These are phyloP conservation scores for Chlamydomonas incerta DNA, from an alignment of 139 green algal genomes.

Conservation along the genomic window DNA sequence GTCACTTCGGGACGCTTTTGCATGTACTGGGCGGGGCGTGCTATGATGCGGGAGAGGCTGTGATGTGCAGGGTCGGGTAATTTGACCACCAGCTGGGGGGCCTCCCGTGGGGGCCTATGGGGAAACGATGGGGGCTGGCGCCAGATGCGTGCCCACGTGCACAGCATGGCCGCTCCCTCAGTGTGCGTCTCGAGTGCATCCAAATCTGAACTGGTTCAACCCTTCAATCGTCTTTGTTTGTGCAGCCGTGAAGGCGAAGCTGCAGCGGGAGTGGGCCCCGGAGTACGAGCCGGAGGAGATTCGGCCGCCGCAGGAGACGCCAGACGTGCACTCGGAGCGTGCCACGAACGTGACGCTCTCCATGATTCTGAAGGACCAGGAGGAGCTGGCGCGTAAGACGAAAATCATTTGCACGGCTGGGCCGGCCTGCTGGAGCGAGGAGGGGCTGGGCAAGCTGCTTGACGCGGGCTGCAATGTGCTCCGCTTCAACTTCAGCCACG, in stretches of 20 bases:
- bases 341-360: conserved; percentile 64
- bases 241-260: conserved; percentile 52
- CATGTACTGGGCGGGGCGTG: too few relatives aligned
- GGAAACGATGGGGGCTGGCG: too few relatives aligned
- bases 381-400: conserved; percentile 69
- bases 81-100: too few relatives aligned
- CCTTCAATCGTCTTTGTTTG: too few relatives aligned
- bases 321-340: conserved; percentile 62
- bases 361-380: conserved; percentile 60
- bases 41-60: too few relatives aligned
- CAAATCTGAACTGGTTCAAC: too few relatives aligned
- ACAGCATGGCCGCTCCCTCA: background rate
- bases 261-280: conserved; percentile 55
- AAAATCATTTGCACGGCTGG: conserved; percentile 82
- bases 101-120: too few relatives aligned
- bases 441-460: conserved; percentile 62
- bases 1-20: background rate
- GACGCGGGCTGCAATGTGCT: conserved; percentile 69
- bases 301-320: conserved; percentile 49
- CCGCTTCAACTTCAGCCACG: conserved; percentile 89
- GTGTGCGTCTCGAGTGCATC: too few relatives aligned
- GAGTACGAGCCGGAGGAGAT: conserved; percentile 64
- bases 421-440: conserved; percentile 71
- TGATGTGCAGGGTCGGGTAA: too few relatives aligned
- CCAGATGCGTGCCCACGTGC: background rate